phyloP scores from a whole-genome alignment of 768 basidiomycete genomes.

The Clathrus columnatus region DNA sequence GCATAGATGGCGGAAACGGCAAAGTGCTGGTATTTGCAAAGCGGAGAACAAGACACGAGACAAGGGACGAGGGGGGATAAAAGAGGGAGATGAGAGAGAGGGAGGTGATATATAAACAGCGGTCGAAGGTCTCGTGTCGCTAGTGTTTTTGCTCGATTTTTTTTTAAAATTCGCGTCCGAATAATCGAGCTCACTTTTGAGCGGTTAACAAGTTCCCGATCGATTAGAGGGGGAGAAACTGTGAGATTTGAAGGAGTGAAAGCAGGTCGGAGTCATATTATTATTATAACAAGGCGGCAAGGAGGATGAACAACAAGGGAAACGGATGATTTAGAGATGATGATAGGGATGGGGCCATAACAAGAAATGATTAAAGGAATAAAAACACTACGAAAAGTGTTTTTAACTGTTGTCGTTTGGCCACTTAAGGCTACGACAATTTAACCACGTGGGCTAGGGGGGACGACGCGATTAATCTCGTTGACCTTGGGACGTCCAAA shows the following conservation, averaged over 20 bases:
- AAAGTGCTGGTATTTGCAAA: not conserved
- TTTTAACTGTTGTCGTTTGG: not conserved
- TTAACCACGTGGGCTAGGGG: not conserved
- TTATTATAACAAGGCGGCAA: not conserved
- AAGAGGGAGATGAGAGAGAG: not conserved
- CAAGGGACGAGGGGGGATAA: not conserved
- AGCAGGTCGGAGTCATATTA: not conserved
- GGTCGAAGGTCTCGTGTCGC: no score
- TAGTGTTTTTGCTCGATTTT: no score
- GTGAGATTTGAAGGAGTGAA: not conserved
- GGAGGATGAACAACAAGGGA: not conserved
- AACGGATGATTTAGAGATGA: not conserved
- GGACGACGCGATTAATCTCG: slow-evolving; percentile 48
- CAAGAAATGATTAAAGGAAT: not conserved
- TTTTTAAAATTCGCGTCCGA: no score
- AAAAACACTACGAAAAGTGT: no score
- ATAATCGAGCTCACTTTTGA: not conserved
- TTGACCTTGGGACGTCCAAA: slow-evolving; percentile 75
- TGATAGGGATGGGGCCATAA: not conserved
- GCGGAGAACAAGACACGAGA: not conserved
- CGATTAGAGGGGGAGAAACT: not conserved
- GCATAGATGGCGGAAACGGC: not conserved
- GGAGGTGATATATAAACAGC: not conserved
- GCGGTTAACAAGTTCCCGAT: no score
- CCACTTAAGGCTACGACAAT: not conserved